Percentiles rank a stretch among this genome's conserved stretches.
These are phyloP conservation scores for Hyphopichia fennica DNA, from an alignment of 1,139 yeast species.

Conservation along the genomic window DNA sequence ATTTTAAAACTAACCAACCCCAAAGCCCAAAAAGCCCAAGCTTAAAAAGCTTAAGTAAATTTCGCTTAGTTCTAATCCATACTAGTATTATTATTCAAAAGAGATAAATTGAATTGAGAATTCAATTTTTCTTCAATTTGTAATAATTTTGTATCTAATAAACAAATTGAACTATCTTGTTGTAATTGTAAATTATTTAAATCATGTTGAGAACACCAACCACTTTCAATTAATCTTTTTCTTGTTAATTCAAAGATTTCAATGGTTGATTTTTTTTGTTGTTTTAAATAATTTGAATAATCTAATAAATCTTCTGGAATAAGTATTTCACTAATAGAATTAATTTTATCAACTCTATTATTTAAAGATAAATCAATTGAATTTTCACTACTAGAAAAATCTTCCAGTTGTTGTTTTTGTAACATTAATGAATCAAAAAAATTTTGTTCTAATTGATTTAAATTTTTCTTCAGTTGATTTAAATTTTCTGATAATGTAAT, in stretches of 20 bases:
- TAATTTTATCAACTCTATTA: too few species aligned
- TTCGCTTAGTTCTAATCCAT: too few species aligned
- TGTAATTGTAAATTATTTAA: conserved; percentile 42
- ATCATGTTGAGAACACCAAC: conserved; percentile 49
- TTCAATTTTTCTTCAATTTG: conserved; percentile 34
- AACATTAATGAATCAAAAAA: conserved; percentile 31
- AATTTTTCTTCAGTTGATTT: conserved; percentile 24
- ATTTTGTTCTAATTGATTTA: conserved; percentile 36
- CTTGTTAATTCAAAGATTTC: conserved; percentile 40
- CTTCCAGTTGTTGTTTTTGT: too few species aligned
- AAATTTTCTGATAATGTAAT: conserved; percentile 43
- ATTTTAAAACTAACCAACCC: too few species aligned
- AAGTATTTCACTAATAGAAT: conserved; percentile 25
- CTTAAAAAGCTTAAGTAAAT: too few species aligned
- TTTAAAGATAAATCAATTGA: too few species aligned
- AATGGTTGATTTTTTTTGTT: conserved; percentile 30
- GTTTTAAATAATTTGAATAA: conserved; percentile 29
- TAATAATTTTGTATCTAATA: conserved; percentile 33
- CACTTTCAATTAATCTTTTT: conserved; percentile 34
- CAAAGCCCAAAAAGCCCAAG: too few species aligned
- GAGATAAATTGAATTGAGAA: conserved; percentile 23
- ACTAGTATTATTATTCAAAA: conserved; percentile 11
- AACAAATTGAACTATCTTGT: conserved; percentile 29
- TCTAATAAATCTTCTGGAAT: conserved; percentile 32
- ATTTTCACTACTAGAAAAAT: background rate